Base-by-base conservation (phyloP, 2,329 filamentous ascomycete species). In the Pseudonectria foliicola region DNA sequence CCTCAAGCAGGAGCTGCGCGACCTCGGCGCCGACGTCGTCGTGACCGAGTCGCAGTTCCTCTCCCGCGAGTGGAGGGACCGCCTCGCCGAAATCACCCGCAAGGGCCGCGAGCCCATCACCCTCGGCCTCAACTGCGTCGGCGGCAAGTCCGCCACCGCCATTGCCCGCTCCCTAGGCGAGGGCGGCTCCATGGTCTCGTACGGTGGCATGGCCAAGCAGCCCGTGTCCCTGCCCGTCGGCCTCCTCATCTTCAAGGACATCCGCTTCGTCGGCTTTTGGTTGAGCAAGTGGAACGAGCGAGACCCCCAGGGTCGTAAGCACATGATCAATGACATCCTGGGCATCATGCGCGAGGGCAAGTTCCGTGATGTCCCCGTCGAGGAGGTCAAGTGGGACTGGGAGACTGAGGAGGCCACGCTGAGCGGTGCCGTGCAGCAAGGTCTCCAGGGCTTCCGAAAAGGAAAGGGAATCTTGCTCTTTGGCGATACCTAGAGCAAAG, bases 401-500 rank as follows among this genome's bases (percentile, higher is more conserved):
- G 80, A 86, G 13, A 93, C 87, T 0, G 76, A 82, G 50, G 77
- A 80, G 37, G 67, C 77, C 6, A 69, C 71, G 33, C 63, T 98
- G 37, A 75, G 75, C 37, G 70, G 77, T 27, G 85, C 85, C 4
- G 85, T 94, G 3, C 83, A 89, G 57, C 83, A 83, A 8, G 92
- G 89, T 2, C 66, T 96, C 29, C 73, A 82, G 37, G 92, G 90
- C 0, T 96, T 85, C 58, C 77, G 88, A 53, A 75, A 77, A 45
- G 90, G 89, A 10, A 98, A 98, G 68, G 84, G 88, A 0, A 75
- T 98, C 3, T 92, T 96, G 59, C 75, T 90, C 5, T 96, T 92
- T 56, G 66, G 68, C 4, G 72, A 78, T 27, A 77, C 74, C 27
- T 78, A 52, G 54, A 34, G 27, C 27, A 10, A 30, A 10, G 13